Base-by-base conservation (phyloP, 805 yeast genomes). In the Phaffomyces thermotolerans region DNA sequence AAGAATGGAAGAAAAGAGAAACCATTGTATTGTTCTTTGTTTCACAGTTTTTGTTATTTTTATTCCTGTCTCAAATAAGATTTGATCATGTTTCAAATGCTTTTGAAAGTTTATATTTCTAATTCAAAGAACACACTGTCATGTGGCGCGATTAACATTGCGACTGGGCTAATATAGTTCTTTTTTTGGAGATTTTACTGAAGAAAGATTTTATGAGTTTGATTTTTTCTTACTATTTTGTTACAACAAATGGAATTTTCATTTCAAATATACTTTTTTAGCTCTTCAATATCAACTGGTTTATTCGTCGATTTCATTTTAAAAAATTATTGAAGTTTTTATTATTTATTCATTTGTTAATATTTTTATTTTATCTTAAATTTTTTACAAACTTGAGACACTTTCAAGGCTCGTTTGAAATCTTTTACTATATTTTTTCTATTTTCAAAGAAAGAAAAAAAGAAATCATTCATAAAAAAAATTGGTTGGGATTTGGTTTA, bases 91-190 rank as follows among this genome's bases (percentile, higher is more conserved):
- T 27, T 27, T 27, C 10, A 9, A 9, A 10, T 27, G 5, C 12
- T 27, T 10, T 27, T 27, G 12, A 13, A 27, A 3, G 34, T 32
- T 15, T 17, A 15, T 31, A 15, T n/a, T 13, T 30, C 15, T 9
- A n/a, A 9, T n/a, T 17, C 10, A 15, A 15, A 9, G 29, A 37
- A 34, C 22, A 8, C 23, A 29, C 20, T 23, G 45, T 46, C 51
- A 54, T 52, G 59, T 55, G 59, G 59, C 59, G 59, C 59, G 45
- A 32, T 20, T 14, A 17, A 6, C 17, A 29, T 22, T 52, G 59
- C 59, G 59, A 55, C 59, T 55, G 59, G 58, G 49, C 48, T 27
- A 27, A 27, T 9, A 27, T 25, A 27, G 12, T 27, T 27, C 13
- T 27, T 24, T 31, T n/a, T 31, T n/a, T 31, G 34, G 18, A 31